A percentile compares a stretch with the other conserved stretches of the same genome.
phyloP scores from a whole-genome alignment of 768 basidiomycete genomes.

The Leccinellum albellum region DNA sequence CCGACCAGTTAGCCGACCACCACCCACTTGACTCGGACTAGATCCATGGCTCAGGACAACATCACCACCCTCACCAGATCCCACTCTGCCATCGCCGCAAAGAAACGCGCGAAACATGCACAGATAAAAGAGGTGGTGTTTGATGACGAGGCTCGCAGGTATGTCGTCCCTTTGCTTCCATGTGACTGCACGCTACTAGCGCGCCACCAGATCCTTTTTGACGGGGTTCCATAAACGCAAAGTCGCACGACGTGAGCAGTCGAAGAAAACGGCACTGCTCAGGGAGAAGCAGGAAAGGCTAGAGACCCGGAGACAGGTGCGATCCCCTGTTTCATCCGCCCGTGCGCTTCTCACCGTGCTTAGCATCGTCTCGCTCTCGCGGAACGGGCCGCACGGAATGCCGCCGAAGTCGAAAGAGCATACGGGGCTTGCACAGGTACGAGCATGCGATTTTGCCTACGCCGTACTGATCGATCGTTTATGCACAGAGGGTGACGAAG shows the following conservation, averaged over 20 bases:
- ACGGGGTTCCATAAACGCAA: constrained; percentile 95
- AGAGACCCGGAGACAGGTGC: constrained; percentile 75
- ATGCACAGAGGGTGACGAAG: constrained; percentile 32
- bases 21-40: not conserved
- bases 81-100: constrained; percentile 59
- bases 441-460: constrained; percentile 7
- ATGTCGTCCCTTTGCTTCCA: constrained; percentile 18
- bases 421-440: constrained; percentile 53
- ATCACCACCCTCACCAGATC: constrained; percentile 57
- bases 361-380: constrained; percentile 78
- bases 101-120: constrained; percentile 58
- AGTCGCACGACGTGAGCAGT: constrained; percentile 74
- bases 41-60: constrained; percentile 41
- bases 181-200: constrained; percentile 13
- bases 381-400: constrained; percentile 76
- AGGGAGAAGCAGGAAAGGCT: constrained; percentile 73
- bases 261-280: constrained; percentile 68
- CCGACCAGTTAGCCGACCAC: not conserved
- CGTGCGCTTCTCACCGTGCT: constrained; percentile 10
- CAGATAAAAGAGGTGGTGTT: constrained; percentile 82
- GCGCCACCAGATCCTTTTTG: constrained; percentile 69
- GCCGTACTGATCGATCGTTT: constrained; percentile 7
- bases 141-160: constrained; percentile 83
- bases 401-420: constrained; percentile 69
- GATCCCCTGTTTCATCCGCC: constrained; percentile 18